phyloP scores from a whole-genome alignment of 139 green algal genomes.

The Parachlorella kessleri region DNA sequence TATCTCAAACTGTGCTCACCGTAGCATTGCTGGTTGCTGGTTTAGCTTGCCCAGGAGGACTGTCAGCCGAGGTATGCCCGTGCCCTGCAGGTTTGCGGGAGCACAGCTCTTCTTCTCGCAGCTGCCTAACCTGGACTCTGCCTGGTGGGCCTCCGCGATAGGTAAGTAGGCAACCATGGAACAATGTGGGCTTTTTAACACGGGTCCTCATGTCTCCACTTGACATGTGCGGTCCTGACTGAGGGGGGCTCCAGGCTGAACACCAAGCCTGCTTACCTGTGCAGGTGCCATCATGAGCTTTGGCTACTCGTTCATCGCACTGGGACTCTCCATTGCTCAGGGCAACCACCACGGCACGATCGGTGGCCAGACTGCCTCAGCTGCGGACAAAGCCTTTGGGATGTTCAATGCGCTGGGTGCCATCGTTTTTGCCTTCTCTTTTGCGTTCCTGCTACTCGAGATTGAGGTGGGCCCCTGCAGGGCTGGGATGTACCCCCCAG shows the following conservation, averaged over 20 bases:
- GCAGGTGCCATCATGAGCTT: conserved; percentile 28
- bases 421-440: conserved; percentile 34
- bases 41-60: too few relatives aligned
- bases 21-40: too few relatives aligned
- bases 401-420: conserved; percentile 10
- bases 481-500: too few relatives aligned
- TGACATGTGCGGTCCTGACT: too few relatives aligned
- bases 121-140: conserved; percentile 32
- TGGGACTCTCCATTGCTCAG: conserved; percentile 34
- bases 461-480: conserved; percentile 37
- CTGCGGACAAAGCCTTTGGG: background rate
- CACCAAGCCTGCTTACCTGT: too few relatives aligned
- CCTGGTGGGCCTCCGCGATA: conserved; percentile 31
- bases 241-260: too few relatives aligned
- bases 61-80: too few relatives aligned
- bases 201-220: too few relatives aligned
- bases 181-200: too few relatives aligned
- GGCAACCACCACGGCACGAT: background rate
- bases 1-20: too few relatives aligned
- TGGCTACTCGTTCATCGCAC: conserved; percentile 40
- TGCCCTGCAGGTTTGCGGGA: conserved; percentile 22
- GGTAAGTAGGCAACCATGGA: too few relatives aligned
- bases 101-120: conserved; percentile 30
- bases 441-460: conserved; percentile 28
- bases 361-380: background rate